Percentiles rank a stretch among this genome's conserved stretches.
These are phyloP conservation scores for Candida dajiaensis DNA, from an alignment of 805 yeast species.

Conservation along the genomic window DNA sequence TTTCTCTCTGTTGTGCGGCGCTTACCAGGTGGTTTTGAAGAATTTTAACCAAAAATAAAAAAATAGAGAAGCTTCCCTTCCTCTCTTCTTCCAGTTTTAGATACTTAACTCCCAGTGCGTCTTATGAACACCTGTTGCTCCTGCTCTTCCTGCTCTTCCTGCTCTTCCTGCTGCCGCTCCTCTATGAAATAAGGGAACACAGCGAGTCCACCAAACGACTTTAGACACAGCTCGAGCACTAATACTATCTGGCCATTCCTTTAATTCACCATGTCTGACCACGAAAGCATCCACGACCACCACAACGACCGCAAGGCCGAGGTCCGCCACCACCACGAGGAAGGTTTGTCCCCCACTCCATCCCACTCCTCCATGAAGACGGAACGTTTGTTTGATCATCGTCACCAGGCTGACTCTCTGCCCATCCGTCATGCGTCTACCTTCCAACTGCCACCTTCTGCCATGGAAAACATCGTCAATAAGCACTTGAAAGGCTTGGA, in stretches of 20 bases:
- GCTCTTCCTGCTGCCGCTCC: background rate
- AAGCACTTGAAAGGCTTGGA: constrained; percentile 7
- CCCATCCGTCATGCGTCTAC: constrained; percentile 28
- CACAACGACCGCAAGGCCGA: background rate
- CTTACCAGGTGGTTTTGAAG: background rate
- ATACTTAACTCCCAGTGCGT: constrained; percentile 1
- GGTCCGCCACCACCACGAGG: background rate
- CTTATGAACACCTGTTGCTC: constrained; percentile 1
- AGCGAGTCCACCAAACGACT: background rate
- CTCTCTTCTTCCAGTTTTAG: background rate
- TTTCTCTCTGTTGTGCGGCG: background rate
- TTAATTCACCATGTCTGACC: constrained; percentile 22
- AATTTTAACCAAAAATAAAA: too few species aligned
- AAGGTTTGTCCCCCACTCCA: constrained; percentile 12
- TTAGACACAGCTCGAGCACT: background rate
- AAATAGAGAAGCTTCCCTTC: background rate
- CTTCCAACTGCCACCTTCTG: constrained; percentile 21
- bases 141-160: background rate
- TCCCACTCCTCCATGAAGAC: constrained; percentile 33
- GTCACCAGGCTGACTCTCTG: constrained; percentile 39
- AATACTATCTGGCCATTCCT: background rate
- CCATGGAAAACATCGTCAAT: constrained; percentile 4
- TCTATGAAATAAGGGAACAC: background rate
- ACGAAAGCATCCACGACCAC: constrained; percentile 17
- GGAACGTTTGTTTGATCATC: constrained; percentile 41